Conservation (phyloP, 2,329 filamentous ascomycete species). For the Aspergillus carbonarius region DNA sequence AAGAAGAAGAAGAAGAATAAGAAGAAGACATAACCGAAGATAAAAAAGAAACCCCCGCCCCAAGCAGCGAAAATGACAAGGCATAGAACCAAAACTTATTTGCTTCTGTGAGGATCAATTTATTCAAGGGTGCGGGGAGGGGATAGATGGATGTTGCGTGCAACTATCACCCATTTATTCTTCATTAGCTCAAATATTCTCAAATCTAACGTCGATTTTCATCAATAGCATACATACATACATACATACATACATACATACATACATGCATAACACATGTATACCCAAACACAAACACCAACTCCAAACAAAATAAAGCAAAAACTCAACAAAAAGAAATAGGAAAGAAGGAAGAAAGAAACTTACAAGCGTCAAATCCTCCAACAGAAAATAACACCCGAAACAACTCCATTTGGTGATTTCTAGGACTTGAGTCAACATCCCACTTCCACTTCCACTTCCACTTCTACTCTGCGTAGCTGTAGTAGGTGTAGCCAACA, state of each 20-base stretch:
- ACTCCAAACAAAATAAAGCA: too few relatives aligned
- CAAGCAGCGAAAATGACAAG: slow-evolving; percentile 53
- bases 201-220: too few relatives aligned
- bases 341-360: background rate
- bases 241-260: slow-evolving; percentile 3
- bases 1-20: slow-evolving; percentile 18
- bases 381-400: slow-evolving; percentile 67
- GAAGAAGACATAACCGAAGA: slow-evolving; percentile 14
- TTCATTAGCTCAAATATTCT: slow-evolving; percentile 30
- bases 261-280: background rate
- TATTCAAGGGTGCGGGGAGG: slow-evolving; percentile 39
- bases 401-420: slow-evolving; percentile 59
- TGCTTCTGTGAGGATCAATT: slow-evolving; percentile 56
- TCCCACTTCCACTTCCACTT: background rate
- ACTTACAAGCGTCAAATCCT: slow-evolving; percentile 63
- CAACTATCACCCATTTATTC: slow-evolving; percentile 20
- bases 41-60: slow-evolving; percentile 20
- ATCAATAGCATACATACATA: too few relatives aligned
- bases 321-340: too few relatives aligned
- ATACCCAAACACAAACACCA: too few relatives aligned
- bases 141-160: slow-evolving; percentile 54
- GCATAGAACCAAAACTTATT: slow-evolving; percentile 70
- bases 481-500: slow-evolving; percentile 34
- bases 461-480: too few relatives aligned
- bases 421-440: slow-evolving; percentile 46